Evolutionary conservation across 106 monocot species (phyloP).

Genomic region (Acorus calamus): DNA sequence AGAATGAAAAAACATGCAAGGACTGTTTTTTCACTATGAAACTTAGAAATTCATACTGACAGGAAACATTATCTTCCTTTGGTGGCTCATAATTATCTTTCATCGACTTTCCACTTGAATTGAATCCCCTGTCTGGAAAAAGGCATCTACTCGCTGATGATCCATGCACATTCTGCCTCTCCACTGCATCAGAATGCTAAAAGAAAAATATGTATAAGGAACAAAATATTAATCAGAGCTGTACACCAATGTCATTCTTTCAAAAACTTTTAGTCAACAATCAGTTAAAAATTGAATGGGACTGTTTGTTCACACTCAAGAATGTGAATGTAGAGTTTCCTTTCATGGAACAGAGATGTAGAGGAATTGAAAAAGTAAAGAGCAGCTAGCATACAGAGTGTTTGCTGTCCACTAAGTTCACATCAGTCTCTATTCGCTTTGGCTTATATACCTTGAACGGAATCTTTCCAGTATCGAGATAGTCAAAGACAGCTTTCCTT

Average conservation of each 20-base stretch:
- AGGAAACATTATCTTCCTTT: neutral
- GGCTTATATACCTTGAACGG: conserved; percentile 9
- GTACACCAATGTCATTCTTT: too few species aligned
- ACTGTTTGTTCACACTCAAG: too few species aligned
- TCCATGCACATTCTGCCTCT: conserved; percentile 2
- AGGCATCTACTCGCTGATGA: conserved; percentile 10
- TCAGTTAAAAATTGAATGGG: too few species aligned
- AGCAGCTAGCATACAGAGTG: conserved; percentile 11
- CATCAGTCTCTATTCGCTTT: conserved; percentile 4
- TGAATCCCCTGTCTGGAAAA: neutral
- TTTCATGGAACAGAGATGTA: too few species aligned
- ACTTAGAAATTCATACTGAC: conserved; percentile 1
- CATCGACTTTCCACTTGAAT: neutral
- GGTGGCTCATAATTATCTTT: neutral
- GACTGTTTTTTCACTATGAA: neutral
- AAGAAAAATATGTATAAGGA: neutral
- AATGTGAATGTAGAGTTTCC: too few species aligned
- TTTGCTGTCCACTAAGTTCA: conserved; percentile 6
- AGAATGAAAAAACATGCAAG: too few species aligned
- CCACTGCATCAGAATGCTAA: conserved; percentile 2
- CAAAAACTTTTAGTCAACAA: too few species aligned
- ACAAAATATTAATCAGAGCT: neutral
- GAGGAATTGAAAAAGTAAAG: too few species aligned
- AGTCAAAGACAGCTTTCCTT: conserved; percentile 29
- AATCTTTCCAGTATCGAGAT: conserved; percentile 27